Conservation (phyloP, 768 basidiomycete genomes). For the Mycena amicta region DNA sequence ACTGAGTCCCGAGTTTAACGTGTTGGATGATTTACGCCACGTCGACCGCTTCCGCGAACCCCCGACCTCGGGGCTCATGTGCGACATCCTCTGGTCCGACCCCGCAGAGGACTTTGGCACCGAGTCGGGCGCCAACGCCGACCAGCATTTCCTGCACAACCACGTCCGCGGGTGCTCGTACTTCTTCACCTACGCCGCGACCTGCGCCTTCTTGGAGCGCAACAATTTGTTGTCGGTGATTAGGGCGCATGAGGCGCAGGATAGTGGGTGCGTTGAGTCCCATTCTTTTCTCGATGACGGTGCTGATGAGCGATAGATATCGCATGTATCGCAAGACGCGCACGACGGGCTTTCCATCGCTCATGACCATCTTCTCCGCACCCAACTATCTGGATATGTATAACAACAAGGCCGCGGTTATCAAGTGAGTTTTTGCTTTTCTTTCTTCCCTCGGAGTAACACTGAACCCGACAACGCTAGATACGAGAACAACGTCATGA, state of each 20-base stretch:
- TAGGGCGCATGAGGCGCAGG: slow-evolving; percentile 96
- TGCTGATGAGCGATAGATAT: slow-evolving; percentile 53
- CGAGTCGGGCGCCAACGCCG: slow-evolving; percentile 79
- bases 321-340: slow-evolving; percentile 99
- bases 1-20: slow-evolving; percentile 92
- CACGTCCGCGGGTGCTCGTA: slow-evolving; percentile 97
- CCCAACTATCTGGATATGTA: slow-evolving; percentile 98
- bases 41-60: slow-evolving; percentile 98
- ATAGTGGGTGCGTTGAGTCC: slow-evolving; percentile 74
- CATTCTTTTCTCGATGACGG: not conserved
- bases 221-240: slow-evolving; percentile 97
- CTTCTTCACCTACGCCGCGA: slow-evolving; percentile 93
- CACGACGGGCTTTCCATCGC: slow-evolving; percentile 96
- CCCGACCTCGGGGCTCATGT: slow-evolving; percentile 96
- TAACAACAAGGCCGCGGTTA: slow-evolving; percentile 97
- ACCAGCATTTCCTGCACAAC: slow-evolving; percentile 81
- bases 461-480: too few species aligned
- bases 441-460: too few species aligned
- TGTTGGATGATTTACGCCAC: slow-evolving; percentile 93
- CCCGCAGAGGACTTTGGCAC: slow-evolving; percentile 96
- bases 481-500: slow-evolving; percentile 98
- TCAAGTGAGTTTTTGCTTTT: too few species aligned
- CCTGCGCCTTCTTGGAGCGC: slow-evolving; percentile 94
- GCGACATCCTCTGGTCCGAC: slow-evolving; percentile 97
- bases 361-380: slow-evolving; percentile 99